Conservation (phyloP, 768 basidiomycete species). For the Hirschioporus abietinus region DNA sequence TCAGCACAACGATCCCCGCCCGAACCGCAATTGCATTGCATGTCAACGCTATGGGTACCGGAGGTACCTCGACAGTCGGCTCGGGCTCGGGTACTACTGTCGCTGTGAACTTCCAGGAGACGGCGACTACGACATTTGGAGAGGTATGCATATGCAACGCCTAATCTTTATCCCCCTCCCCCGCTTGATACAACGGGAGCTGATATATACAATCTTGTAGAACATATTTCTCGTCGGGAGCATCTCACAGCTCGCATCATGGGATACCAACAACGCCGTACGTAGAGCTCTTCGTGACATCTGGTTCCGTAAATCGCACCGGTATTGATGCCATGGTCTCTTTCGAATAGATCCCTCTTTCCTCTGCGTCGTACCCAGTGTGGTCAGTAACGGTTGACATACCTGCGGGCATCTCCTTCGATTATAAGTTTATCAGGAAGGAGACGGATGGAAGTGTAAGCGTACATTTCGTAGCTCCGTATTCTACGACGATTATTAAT, state of each 20-base stretch:
- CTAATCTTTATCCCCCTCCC: background rate
- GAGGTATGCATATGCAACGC: slow-evolving; percentile 33
- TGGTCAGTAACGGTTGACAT: slow-evolving; percentile 50
- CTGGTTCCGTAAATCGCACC: too few relatives aligned
- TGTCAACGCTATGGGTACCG: slow-evolving; percentile 31
- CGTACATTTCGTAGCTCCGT: slow-evolving; percentile 5
- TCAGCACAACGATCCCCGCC: slow-evolving; percentile 45
- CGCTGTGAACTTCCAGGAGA: slow-evolving; percentile 46
- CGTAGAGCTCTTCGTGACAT: slow-evolving; percentile 11
- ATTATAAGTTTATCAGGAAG: slow-evolving; percentile 61
- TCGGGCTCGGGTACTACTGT: slow-evolving; percentile 21
- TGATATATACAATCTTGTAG: slow-evolving; percentile 23
- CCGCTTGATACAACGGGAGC: too few relatives aligned
- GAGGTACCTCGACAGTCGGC: background rate
- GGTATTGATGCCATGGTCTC: background rate
- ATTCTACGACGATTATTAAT: background rate
- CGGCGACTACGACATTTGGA: slow-evolving; percentile 50
- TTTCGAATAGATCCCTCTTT: slow-evolving; percentile 40
- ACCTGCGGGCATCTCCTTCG: slow-evolving; percentile 43
- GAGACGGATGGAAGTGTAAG: slow-evolving; percentile 45
- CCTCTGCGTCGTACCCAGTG: slow-evolving; percentile 45
- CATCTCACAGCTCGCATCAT: slow-evolving; percentile 47
- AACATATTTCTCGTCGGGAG: slow-evolving; percentile 59
- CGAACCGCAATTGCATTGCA: slow-evolving; percentile 55
- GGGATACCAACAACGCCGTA: slow-evolving; percentile 45